These are phyloP conservation scores for Ganoderma boninense DNA, from an alignment of 1,284 basidiomycete genomes.

Conservation along the genomic window DNA sequence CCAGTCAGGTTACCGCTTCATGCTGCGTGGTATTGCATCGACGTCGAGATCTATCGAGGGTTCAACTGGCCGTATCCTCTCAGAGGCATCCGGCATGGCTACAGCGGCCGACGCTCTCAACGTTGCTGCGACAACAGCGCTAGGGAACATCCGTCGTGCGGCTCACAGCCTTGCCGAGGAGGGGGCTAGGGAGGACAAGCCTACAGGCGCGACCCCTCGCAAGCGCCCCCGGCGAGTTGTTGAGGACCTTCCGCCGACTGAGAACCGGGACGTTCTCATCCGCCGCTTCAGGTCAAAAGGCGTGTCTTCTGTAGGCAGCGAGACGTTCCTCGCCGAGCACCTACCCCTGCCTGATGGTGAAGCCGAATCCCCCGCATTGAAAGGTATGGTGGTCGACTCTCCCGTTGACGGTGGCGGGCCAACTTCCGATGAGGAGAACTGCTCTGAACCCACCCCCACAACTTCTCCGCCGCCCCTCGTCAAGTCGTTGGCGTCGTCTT, in stretches of 20 bases:
- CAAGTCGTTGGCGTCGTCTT: constrained; percentile 43
- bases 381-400: constrained; percentile 30
- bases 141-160: constrained; percentile 58
- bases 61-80: constrained; percentile 51
- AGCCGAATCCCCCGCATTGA: constrained; percentile 18
- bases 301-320: constrained; percentile 42
- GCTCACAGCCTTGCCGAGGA: constrained; percentile 62
- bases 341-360: constrained; percentile 35
- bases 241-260: constrained; percentile 75
- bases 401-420: constrained; percentile 28
- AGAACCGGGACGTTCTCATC: constrained; percentile 64
- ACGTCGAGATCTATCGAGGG: constrained; percentile 59
- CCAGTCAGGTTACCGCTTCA: constrained; percentile 57
- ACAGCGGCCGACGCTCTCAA: constrained; percentile 52
- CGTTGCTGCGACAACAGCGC: constrained; percentile 47
- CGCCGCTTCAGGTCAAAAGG: constrained; percentile 54
- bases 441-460: constrained; percentile 25
- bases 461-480: constrained; percentile 26
- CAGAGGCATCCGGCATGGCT: constrained; percentile 54
- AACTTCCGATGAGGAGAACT: constrained; percentile 35
- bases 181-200: constrained; percentile 66
- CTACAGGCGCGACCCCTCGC: constrained; percentile 76
- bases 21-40: constrained; percentile 58
- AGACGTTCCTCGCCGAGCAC: constrained; percentile 45
- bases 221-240: constrained; percentile 74